Evolutionary conservation across 2,329 filamentous ascomycete species (phyloP), one percentile per base, ranked within the genome.

Genomic region (Ophiocordyceps sinensis): DNA sequence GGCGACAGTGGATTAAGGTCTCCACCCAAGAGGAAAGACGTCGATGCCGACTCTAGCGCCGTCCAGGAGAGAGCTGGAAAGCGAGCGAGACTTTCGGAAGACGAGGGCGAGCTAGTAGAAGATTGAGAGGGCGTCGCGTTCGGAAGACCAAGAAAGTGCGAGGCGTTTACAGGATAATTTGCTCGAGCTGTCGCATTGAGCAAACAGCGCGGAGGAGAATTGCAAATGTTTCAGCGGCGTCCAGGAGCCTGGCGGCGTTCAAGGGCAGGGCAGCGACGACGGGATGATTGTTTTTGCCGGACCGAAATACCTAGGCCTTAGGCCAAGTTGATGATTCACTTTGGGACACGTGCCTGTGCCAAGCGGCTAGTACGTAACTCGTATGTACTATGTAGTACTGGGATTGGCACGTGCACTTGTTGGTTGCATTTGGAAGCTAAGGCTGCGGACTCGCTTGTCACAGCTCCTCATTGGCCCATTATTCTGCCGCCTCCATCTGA

Each of bases 61-160:
- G 53, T 57, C 3, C 61, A 61, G 29, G 59, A 54, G 21, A 55
- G 60, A 21, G 60, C 61, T 1, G 59, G 62, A 45, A 71, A 71
- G 45, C 58, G 65, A n/a, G 60, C 59, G 38, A 60, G 61, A 39
- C 52, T 67, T 26, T 69, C 65, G 0, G 64, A 68, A 41, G 67
- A 71, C 38, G 67, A 71, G 44, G 68, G 68, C 28, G 68, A 71
- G 47, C 59, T 70, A 31, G 50, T 62, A 28, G 62, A 65, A 44
- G 56, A 59, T 30, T 59, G 43, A 38, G 12, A 23, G 28, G 10
- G n/a, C 10, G 37, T 9, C 5, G 21, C 10, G 21, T 11, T 14
- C 31, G 13, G 11, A 3, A 14, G 26, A 21, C 30, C n/a, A n/a
- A 23, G n/a, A 14, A 26, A 28, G 4, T n/a, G 36, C 37, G 15